Evolutionary conservation across 306 rosid species (phyloP).

Genomic region (Cucumis hystrix): DNA sequence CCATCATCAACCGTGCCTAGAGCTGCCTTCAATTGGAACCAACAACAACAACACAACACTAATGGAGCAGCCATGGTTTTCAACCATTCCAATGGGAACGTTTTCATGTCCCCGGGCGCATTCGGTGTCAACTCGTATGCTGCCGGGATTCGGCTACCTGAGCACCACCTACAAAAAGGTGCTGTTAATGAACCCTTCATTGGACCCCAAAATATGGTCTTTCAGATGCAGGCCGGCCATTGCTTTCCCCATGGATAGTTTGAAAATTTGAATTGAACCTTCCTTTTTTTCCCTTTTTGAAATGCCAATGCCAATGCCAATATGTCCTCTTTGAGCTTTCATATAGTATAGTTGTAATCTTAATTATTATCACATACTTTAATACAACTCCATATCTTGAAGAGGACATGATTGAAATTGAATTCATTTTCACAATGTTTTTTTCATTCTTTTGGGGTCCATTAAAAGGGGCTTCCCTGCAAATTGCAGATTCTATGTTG

Average conservation of each 20-base stretch:
- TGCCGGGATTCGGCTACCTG: constrained; percentile 13
- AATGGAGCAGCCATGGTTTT: constrained; percentile 29
- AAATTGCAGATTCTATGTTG: constrained; percentile 7
- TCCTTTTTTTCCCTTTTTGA: not conserved
- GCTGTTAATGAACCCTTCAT: not conserved
- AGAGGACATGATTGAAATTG: not conserved
- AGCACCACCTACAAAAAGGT: not conserved
- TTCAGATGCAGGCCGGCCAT: constrained; percentile 10
- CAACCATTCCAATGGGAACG: constrained; percentile 26
- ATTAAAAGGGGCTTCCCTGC: not conserved
- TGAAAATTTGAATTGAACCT: not conserved
- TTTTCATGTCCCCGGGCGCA: constrained; percentile 27
- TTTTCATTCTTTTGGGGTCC: not conserved
- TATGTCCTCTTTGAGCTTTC: not conserved
- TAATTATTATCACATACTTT: not conserved
- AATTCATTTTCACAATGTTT: not conserved
- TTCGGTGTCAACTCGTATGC: constrained; percentile 42
- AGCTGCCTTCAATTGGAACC: constrained; percentile 27
- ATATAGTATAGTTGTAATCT: constrained; percentile 3
- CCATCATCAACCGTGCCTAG: constrained; percentile 8
- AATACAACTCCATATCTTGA: not conserved
- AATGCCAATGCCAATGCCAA: not conserved
- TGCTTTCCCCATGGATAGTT: constrained; percentile 1
- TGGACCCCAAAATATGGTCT: constrained; percentile 9
- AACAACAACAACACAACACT: constrained; percentile 20